phyloP scores from a whole-genome alignment of 805 yeast genomes.

The Barnettozyma botsteinii region DNA sequence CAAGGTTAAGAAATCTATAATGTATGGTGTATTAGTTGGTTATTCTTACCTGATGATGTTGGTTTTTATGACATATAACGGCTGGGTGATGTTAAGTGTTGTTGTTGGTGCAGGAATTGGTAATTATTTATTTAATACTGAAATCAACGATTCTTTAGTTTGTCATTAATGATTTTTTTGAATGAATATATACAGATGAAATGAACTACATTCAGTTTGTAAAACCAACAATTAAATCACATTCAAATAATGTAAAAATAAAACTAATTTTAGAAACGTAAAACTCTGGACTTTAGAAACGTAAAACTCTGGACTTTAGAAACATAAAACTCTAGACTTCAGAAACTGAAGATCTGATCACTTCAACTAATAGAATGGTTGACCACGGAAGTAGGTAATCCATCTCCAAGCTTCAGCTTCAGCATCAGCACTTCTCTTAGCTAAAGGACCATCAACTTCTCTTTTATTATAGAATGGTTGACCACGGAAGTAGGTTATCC shows the following conservation, averaged over 20 bases:
- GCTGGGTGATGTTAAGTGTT: slow-evolving; percentile 77
- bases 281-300: no score
- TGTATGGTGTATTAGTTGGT: slow-evolving; percentile 62
- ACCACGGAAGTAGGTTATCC: slow-evolving; percentile 11
- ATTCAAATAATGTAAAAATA: no score
- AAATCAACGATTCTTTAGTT: slow-evolving; percentile 22
- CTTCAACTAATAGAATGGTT: slow-evolving; percentile 5
- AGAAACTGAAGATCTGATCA: neutral
- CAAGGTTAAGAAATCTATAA: slow-evolving; percentile 31
- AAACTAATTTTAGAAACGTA: no score
- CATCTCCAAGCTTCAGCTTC: slow-evolving; percentile 20
- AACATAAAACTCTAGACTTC: slow-evolving; percentile 14
- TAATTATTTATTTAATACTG: slow-evolving; percentile 50
- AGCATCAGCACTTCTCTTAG: slow-evolving; percentile 12
- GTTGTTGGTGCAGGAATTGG: slow-evolving; percentile 70
- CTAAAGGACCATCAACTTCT: slow-evolving; percentile 15
- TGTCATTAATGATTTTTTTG: slow-evolving; percentile 17
- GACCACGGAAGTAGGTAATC: slow-evolving; percentile 13
- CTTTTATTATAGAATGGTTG: slow-evolving; percentile 6
- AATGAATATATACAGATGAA: neutral
- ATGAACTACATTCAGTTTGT: no score
- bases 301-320: no score
- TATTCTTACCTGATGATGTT: slow-evolving; percentile 72
- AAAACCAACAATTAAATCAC: no score
- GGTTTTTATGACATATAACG: slow-evolving; percentile 81